phyloP scores from a whole-genome alignment of 148 eudicot species.

The Rhododendron mucronatum region DNA sequence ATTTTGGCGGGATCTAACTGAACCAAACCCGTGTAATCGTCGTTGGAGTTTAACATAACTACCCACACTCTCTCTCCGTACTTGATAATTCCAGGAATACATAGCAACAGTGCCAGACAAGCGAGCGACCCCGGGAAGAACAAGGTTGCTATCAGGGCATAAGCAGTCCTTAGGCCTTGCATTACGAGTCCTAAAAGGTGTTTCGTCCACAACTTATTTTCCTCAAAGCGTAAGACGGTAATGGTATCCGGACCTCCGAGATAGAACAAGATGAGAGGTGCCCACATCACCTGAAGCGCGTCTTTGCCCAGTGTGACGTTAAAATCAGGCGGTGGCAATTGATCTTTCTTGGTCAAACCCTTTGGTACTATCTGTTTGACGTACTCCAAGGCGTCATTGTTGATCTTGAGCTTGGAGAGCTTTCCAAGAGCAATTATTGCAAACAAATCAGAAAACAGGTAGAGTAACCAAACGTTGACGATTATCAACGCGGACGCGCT shows the following conservation, averaged over 20 bases:
- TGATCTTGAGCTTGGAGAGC: slow-evolving; percentile 5
- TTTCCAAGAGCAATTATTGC: slow-evolving; percentile 12
- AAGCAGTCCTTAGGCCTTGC: not conserved
- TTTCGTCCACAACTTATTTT: not conserved
- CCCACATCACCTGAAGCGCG: slow-evolving; percentile 1
- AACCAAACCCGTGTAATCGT: not conserved
- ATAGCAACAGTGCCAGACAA: not conserved
- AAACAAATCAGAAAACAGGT: not conserved
- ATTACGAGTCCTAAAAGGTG: not conserved
- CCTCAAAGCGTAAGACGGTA: not conserved
- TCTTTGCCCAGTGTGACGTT: not conserved
- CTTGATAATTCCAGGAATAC: slow-evolving; percentile 3
- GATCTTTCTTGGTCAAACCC: too few species aligned
- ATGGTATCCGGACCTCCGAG: slow-evolving; percentile 12
- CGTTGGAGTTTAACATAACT: not conserved
- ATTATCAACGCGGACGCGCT: not conserved
- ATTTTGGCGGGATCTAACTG: not conserved
- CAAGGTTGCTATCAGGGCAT: not conserved
- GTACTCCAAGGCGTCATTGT: too few species aligned
- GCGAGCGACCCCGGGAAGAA: not conserved
- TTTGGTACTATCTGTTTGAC: too few species aligned
- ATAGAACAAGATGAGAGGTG: slow-evolving; percentile 3
- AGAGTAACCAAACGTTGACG: not conserved
- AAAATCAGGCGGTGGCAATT: too few species aligned
- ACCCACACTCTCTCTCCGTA: slow-evolving; percentile 1